Percentiles rank a stretch among this genome's conserved stretches.
Conservation (phyloP, 2,329 filamentous ascomycete species). For the Scedosporium boydii region DNA sequence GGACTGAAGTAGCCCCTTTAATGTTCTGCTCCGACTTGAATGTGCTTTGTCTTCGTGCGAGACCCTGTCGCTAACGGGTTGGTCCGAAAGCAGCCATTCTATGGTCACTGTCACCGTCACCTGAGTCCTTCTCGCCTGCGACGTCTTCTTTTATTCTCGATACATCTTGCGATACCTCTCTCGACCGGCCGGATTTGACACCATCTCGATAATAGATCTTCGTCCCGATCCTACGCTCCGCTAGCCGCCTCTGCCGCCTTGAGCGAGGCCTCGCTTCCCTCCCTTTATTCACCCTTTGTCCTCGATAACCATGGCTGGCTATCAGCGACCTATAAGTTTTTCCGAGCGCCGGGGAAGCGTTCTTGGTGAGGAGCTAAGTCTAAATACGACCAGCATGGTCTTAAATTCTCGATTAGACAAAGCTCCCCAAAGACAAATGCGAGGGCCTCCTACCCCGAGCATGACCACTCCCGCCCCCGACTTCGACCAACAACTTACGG, state of each 20-base stretch:
- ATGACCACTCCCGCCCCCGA: constrained; percentile 56
- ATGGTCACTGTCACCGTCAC: background rate
- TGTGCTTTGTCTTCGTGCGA: too few relatives aligned
- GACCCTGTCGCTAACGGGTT: background rate
- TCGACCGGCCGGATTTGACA: background rate
- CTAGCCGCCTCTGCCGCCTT: background rate
- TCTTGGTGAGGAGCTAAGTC: constrained; percentile 46
- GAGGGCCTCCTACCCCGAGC: constrained; percentile 56
- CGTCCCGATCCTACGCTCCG: background rate
- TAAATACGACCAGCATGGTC: constrained; percentile 37
- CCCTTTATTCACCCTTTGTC: background rate
- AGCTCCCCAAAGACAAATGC: constrained; percentile 32
- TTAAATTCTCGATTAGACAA: constrained; percentile 43
- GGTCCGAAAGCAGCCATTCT: background rate
- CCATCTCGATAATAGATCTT: background rate
- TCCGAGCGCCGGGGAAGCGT: constrained; percentile 52
- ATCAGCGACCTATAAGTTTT: constrained; percentile 45
- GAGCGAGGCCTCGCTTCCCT: background rate
- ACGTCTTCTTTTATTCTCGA: background rate
- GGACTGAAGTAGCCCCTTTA: too few relatives aligned
- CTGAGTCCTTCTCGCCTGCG: background rate
- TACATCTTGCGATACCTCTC: background rate
- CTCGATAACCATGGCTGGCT: constrained; percentile 27
- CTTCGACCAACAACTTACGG: constrained; percentile 50
- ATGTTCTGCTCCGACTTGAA: too few relatives aligned